A percentile compares a stretch with the other conserved stretches of the same genome.
Conservation (phyloP, 1,139 yeast species). For the Hansenula lynferdii region DNA sequence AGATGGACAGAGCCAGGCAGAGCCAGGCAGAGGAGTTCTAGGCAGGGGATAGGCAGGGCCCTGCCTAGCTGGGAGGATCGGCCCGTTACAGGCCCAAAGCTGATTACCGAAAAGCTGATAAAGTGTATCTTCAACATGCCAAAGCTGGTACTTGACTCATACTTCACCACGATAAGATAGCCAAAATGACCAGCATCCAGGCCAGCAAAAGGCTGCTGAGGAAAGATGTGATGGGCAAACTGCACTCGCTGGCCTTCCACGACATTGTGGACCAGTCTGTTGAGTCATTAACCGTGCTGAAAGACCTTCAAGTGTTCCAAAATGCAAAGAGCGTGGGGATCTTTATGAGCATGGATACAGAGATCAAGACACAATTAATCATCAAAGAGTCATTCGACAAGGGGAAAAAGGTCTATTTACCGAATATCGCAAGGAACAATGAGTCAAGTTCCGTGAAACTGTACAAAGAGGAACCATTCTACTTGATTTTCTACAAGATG, state of each 20-base stretch:
- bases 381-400: conserved; percentile 44
- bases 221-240: conserved; percentile 3
- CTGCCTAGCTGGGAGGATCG: too few species aligned
- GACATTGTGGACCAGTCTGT: conserved; percentile 19
- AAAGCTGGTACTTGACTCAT: too few species aligned
- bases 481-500: conserved; percentile 56
- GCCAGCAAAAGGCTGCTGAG: conserved; percentile 4
- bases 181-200: background rate
- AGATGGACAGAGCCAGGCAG: too few species aligned
- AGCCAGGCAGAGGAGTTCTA: too few species aligned
- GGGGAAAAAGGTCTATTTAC: conserved; percentile 44
- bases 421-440: conserved; percentile 36
- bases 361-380: conserved; percentile 49
- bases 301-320: conserved; percentile 33
- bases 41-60: too few species aligned
- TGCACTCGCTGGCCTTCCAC: conserved; percentile 4
- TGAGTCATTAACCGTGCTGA: conserved; percentile 27
- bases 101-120: too few species aligned
- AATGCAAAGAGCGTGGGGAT: conserved; percentile 49
- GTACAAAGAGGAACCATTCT: conserved; percentile 36
- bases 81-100: too few species aligned
- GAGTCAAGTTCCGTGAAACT: conserved; percentile 20
- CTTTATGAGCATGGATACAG: conserved; percentile 67
- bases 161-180: too few species aligned
- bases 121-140: too few species aligned